Evolutionary conservation across 2,329 filamentous ascomycete species (phyloP).

Genomic region (Colletotrichum theobromicola): DNA sequence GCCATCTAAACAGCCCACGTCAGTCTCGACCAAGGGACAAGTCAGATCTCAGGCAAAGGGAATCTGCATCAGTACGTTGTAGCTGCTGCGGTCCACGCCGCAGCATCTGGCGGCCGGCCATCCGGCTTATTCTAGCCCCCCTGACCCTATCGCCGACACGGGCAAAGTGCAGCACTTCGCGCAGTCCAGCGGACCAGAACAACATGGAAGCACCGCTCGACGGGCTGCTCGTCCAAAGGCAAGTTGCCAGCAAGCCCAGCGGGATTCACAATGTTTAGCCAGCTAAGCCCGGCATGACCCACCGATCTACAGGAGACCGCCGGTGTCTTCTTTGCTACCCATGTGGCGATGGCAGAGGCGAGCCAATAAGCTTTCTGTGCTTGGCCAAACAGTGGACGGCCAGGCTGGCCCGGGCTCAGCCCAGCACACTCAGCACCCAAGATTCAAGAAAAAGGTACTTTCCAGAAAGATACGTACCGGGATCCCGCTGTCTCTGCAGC

Average conservation of each 20-base stretch:
- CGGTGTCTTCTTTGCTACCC: background rate
- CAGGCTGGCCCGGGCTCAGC: constrained; percentile 4
- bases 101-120: background rate
- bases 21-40: background rate
- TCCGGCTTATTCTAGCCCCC: background rate
- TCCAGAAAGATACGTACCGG: background rate
- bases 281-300: constrained; percentile 13
- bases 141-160: background rate
- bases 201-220: background rate
- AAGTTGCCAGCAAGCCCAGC: background rate
- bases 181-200: background rate
- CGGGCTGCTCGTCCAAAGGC: background rate
- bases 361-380: background rate
- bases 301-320: constrained; percentile 19
- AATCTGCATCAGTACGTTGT: background rate
- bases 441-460: background rate
- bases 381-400: background rate
- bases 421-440: background rate
- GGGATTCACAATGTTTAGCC: background rate
- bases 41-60: background rate
- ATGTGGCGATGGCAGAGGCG: constrained; percentile 7
- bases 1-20: background rate
- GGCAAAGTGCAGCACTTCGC: background rate
- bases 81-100: background rate
- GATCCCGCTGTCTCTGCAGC: background rate